phyloP scores from a whole-genome alignment of 495 filamentous ascomycete genomes.

The Oleoguttula mirabilis region DNA sequence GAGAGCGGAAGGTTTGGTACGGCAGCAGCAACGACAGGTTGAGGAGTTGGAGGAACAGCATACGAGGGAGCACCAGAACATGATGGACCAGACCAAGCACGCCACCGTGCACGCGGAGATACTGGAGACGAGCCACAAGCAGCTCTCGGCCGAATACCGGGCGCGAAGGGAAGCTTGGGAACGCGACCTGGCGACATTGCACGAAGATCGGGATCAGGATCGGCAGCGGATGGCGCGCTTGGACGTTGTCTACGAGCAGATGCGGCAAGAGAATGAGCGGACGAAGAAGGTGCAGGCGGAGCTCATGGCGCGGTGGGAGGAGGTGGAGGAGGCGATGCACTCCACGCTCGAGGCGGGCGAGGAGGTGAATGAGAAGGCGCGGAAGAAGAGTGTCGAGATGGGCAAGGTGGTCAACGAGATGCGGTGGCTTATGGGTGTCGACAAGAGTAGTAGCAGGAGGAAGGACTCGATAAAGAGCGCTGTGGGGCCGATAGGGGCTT shows the following conservation, averaged over 20 bases:
- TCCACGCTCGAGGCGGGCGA: constrained; percentile 3
- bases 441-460: constrained; percentile 8
- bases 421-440: constrained; percentile 21
- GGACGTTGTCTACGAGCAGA: constrained; percentile 24
- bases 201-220: constrained; percentile 16
- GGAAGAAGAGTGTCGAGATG: constrained; percentile 21
- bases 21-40: constrained; percentile 10
- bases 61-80: constrained; percentile 10
- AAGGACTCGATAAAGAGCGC: neutral
- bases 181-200: constrained; percentile 9
- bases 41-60: constrained; percentile 13
- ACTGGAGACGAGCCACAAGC: constrained; percentile 21
- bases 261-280: constrained; percentile 23
- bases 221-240: constrained; percentile 12
- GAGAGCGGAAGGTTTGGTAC: constrained; percentile 14
- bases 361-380: constrained; percentile 6
- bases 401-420: constrained; percentile 20
- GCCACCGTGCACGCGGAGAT: constrained; percentile 22
- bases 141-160: constrained; percentile 22
- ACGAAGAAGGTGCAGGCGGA: constrained; percentile 15
- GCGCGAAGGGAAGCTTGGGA: constrained; percentile 19
- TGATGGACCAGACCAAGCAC: constrained; percentile 19
- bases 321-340: constrained; percentile 14
- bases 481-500: neutral
- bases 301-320: constrained; percentile 15